Conservation (phyloP, 345 rosid species). For the Populus alba region DNA sequence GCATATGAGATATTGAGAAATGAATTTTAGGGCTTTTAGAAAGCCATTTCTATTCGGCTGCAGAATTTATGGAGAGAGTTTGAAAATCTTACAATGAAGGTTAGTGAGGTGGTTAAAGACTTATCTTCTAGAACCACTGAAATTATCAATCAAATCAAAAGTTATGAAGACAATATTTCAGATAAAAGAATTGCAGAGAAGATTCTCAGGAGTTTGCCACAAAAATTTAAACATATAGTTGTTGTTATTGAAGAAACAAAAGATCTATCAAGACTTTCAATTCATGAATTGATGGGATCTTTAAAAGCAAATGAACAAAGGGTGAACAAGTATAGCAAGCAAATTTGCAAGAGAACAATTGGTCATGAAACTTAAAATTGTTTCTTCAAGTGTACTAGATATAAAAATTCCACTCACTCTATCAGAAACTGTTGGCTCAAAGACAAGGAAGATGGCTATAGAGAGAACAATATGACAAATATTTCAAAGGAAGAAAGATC, state of each 20-base stretch:
- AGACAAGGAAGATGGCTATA: too few species aligned
- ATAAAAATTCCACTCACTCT: background rate
- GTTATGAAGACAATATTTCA: background rate
- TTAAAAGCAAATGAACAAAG: background rate
- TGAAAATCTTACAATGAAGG: background rate
- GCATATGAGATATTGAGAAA: background rate
- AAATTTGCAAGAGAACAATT: too few species aligned
- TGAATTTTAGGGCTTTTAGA: background rate
- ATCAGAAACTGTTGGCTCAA: rapidly evolving
- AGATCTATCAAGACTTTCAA: background rate
- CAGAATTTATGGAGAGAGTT: background rate
- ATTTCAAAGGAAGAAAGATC: too few species aligned
- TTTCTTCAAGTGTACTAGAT: background rate
- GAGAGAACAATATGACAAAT: too few species aligned
- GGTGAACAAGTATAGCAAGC: background rate
- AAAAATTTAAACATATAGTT: background rate
- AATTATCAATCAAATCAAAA: background rate
- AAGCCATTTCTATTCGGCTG: background rate
- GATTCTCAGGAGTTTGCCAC: background rate
- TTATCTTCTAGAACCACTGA: background rate
- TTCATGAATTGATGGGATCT: background rate
- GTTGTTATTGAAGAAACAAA: background rate
- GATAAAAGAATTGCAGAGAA: background rate
- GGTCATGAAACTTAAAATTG: too few species aligned
- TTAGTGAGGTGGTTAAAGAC: background rate